Base-by-base conservation (phyloP, 164 flowering plant genomes). In the Echeveria elegans region DNA sequence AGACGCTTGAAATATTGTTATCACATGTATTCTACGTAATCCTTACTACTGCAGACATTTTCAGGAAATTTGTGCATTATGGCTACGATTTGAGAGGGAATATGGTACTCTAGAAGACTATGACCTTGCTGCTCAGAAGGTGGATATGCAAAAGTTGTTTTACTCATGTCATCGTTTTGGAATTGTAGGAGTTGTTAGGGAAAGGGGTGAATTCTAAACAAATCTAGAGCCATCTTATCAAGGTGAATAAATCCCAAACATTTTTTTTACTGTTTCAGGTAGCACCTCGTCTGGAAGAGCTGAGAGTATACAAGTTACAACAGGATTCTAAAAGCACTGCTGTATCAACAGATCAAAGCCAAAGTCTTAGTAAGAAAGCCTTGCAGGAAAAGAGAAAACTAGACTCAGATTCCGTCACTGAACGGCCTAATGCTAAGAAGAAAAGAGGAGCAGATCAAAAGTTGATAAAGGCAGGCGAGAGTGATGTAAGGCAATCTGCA, bases 81-180 rank as follows among this genome's bases (percentile, higher is more conserved):
- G 99, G 99, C 62, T 94, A 63, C 88, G 89, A 32, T 94, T 94
- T 77, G 99, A 94, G 82, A 82, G 96, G 82, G 90, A 92, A 70
- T 83, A 68, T 75, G 99, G 97, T 36, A 80, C 85, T 5, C 76
- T 94, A 64, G 96, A 88, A 69, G 90, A 92, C 71, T 82, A 79
- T 75, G 92, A 89, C 65, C 79, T 67, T 73, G 92, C 97, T 53
- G 74, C 72, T 10, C 86, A 73, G 64, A 94, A 91, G 99, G 99
- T 91, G 76, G 19, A 9, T 63, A 63, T 65, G 16, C 23, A 53
- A 10, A 40, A 40, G 15, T 32, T n/a, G 64, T 61, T 18, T 36
- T 21, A 41, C 6, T 63, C 26, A 36, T 5, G 14, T 21, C 43
- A 28, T 63, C 21, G n/a, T 23, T 21, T 6, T 36, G 47, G n/a